These are phyloP conservation scores for Agrocybe praecox DNA, from an alignment of 768 basidiomycete species.

Conservation along the genomic window DNA sequence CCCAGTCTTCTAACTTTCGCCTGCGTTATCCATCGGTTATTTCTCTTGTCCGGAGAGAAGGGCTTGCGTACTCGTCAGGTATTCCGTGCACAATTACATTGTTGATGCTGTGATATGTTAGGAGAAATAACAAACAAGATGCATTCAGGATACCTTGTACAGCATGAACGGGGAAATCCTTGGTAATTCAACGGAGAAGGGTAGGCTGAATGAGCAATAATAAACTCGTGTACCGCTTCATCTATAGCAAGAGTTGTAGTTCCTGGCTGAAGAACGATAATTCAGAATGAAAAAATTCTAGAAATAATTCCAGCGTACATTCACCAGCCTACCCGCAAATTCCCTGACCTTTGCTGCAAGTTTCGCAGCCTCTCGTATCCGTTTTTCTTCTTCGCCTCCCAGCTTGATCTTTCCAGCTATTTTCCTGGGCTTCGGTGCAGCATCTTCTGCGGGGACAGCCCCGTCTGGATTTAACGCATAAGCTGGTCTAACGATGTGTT, in stretches of 20 bases:
- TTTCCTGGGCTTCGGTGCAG: not conserved
- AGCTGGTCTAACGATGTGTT: slow-evolving; percentile 51
- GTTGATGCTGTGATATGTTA: slow-evolving; percentile 71
- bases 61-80: slow-evolving; percentile 73
- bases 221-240: slow-evolving; percentile 67
- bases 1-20: slow-evolving; percentile 77
- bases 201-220: slow-evolving; percentile 72
- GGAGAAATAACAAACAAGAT: slow-evolving; percentile 35
- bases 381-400: slow-evolving; percentile 53
- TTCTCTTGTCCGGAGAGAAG: not conserved
- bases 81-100: slow-evolving; percentile 89
- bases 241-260: slow-evolving; percentile 80
- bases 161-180: slow-evolving; percentile 77
- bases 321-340: slow-evolving; percentile 54
- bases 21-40: slow-evolving; percentile 36
- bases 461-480: slow-evolving; percentile 42
- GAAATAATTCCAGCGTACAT: slow-evolving; percentile 36
- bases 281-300: not conserved
- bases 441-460: slow-evolving; percentile 7
- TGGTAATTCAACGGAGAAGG: slow-evolving; percentile 83
- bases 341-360: slow-evolving; percentile 61
- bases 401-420: slow-evolving; percentile 42
- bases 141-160: slow-evolving; percentile 55
- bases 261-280: slow-evolving; percentile 49
- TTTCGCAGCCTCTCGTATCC: slow-evolving; percentile 52